A percentile compares a stretch with the other conserved stretches of the same genome.
Evolutionary conservation across 2,329 filamentous ascomycete genomes (phyloP).

Genomic region (Verticillium tricorpus): DNA sequence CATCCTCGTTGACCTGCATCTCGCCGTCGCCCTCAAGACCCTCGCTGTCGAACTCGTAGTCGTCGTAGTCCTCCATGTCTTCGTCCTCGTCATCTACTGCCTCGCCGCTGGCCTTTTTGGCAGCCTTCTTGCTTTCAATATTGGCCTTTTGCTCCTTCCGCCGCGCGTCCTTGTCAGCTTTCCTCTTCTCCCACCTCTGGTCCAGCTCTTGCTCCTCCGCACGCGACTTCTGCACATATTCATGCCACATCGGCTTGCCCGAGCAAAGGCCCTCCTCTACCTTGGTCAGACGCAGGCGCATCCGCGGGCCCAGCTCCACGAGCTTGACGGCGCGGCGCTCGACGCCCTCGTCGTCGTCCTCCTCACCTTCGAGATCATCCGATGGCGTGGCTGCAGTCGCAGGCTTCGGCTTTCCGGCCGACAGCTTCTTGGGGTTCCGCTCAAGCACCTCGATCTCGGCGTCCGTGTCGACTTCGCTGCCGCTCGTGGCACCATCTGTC

Average conservation of each 20-base stretch:
- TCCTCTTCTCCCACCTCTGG: conserved; percentile 72
- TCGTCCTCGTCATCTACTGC: conserved; percentile 32
- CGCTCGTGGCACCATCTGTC: conserved; percentile 70
- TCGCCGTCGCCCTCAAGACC: conserved; percentile 45
- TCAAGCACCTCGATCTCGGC: conserved; percentile 86
- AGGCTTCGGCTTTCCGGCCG: conserved; percentile 41
- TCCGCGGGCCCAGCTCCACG: conserved; percentile 84
- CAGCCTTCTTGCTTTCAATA: conserved; percentile 72
- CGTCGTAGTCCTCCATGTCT: conserved; percentile 36
- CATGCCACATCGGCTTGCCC: conserved; percentile 96
- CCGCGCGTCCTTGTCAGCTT: conserved; percentile 76
- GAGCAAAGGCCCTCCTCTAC: conserved; percentile 90
- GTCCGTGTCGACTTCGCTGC: conserved; percentile 90
- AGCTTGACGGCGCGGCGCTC: conserved; percentile 88
- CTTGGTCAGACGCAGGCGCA: conserved; percentile 87
- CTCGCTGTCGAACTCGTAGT: conserved; percentile 45
- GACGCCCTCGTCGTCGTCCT: conserved; percentile 51
- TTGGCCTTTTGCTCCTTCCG: conserved; percentile 84
- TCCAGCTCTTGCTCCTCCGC: conserved; percentile 76
- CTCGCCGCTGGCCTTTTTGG: conserved; percentile 29
- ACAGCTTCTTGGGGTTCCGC: conserved; percentile 55
- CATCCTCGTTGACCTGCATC: conserved; percentile 42
- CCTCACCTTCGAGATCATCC: conserved; percentile 22
- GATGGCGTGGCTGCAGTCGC: conserved; percentile 39
- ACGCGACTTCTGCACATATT: conserved; percentile 81